A percentile compares a stretch with the other conserved stretches of the same genome.
Evolutionary conservation across 805 yeast species (phyloP).

Genomic region (Kregervanrija pseudodelftensis): DNA sequence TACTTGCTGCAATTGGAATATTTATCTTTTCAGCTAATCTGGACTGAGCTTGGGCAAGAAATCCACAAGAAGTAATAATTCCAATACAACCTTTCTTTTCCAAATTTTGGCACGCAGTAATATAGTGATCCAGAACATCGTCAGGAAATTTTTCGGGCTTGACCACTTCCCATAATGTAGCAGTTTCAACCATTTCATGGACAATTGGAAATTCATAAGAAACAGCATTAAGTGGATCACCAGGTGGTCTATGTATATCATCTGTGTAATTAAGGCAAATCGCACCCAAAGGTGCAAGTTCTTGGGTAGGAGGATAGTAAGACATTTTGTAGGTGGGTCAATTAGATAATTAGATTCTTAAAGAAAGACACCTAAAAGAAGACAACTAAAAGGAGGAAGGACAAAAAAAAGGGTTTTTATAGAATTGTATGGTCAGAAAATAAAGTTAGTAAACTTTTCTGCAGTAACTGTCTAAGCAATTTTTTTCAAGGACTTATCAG

Average conservation of each 20-base stretch:
- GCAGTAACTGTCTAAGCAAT: too few relatives aligned
- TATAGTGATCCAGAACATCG: slow-evolving; percentile 21
- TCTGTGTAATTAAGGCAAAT: slow-evolving; percentile 25
- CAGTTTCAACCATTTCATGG: slow-evolving; percentile 18
- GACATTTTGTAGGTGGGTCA: slow-evolving; percentile 13
- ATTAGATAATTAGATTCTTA: too few relatives aligned
- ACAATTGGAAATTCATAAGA: slow-evolving; percentile 23
- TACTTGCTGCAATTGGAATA: slow-evolving; percentile 29
- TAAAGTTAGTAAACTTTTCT: too few relatives aligned
- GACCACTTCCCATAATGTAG: slow-evolving; percentile 24
- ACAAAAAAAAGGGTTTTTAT: too few relatives aligned
- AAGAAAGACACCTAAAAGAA: too few relatives aligned
- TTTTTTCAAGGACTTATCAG: too few relatives aligned
- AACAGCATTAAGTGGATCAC: slow-evolving; percentile 22
- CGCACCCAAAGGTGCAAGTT: slow-evolving; percentile 23
- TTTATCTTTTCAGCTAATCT: slow-evolving; percentile 16
- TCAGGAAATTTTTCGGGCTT: slow-evolving; percentile 16
- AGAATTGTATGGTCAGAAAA: too few relatives aligned
- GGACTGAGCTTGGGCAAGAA: slow-evolving; percentile 26
- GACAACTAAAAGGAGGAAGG: too few relatives aligned
- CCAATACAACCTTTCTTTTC: slow-evolving; percentile 28
- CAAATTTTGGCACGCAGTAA: slow-evolving; percentile 21
- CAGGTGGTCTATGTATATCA: slow-evolving; percentile 29
- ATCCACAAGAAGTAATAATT: slow-evolving; percentile 30
- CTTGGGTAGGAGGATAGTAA: slow-evolving; percentile 13